Evolutionary conservation across 192 early-diverging fungal species (phyloP).

Genomic region (Phlyctochytrium bullatum): DNA sequence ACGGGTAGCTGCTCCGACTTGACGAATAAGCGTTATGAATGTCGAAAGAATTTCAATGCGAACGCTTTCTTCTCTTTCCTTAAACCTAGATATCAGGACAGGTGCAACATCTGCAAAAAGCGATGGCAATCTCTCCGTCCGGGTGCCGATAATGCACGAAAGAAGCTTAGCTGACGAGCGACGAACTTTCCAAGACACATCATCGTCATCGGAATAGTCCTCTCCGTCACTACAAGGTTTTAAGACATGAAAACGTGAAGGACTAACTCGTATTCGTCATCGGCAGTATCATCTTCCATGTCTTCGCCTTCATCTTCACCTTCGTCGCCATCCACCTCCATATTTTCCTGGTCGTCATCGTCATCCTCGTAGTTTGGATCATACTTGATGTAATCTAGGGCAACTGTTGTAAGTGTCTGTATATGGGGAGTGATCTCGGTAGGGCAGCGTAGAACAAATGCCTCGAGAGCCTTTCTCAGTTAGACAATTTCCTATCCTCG

Average conservation of each 20-base stretch:
- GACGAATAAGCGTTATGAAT: conserved; percentile 61
- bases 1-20: conserved; percentile 30
- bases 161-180: conserved; percentile 74
- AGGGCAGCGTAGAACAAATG: conserved; percentile 75
- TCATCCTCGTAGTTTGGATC: conserved; percentile 85
- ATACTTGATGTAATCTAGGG: conserved; percentile 68
- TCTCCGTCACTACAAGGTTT: conserved; percentile 24
- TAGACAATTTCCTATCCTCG: not conserved
- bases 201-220: conserved; percentile 89
- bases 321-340: conserved; percentile 44
- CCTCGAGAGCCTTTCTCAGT: conserved; percentile 57
- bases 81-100: conserved; percentile 71
- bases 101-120: conserved; percentile 70
- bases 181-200: conserved; percentile 91
- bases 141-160: conserved; percentile 63
- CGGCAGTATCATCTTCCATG: conserved; percentile 59
- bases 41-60: conserved; percentile 74
- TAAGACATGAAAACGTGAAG: not conserved
- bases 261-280: conserved; percentile 44
- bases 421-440: conserved; percentile 68
- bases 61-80: conserved; percentile 84
- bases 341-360: conserved; percentile 66
- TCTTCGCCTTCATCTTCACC: conserved; percentile 56
- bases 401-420: conserved; percentile 54
- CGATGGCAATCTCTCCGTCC: conserved; percentile 61